Evolutionary conservation across 306 rosid species (phyloP).

Genomic region (Dalbergia cultrata): DNA sequence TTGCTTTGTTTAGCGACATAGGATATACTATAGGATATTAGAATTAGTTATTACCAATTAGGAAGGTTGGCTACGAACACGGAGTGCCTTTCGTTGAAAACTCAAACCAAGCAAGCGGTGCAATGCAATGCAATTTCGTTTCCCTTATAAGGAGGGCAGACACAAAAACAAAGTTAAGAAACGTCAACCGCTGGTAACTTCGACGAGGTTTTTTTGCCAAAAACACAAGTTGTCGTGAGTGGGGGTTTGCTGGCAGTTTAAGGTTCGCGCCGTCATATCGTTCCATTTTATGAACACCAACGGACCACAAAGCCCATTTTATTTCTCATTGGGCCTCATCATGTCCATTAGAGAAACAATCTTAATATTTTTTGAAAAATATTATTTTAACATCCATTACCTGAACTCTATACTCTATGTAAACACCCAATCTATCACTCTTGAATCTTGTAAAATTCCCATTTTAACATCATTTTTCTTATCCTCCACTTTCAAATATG

Average conservation of each 20-base stretch:
- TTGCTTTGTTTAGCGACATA: background rate
- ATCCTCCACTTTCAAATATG: too few species aligned
- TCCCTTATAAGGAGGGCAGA: background rate
- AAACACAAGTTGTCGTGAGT: too few species aligned
- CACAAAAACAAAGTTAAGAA: background rate
- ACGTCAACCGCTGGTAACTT: conserved; percentile 18
- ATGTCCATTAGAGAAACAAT: too few species aligned
- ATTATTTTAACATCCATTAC: too few species aligned
- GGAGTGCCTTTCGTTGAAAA: conserved; percentile 38
- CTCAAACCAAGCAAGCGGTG: background rate
- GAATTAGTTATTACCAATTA: background rate
- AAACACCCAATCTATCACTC: too few species aligned
- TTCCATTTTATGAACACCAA: too few species aligned
- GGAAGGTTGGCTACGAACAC: conserved; percentile 39
- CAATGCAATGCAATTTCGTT: background rate
- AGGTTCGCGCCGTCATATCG: conserved; percentile 28
- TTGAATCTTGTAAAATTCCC: too few species aligned
- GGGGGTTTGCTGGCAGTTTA: too few species aligned
- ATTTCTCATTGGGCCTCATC: background rate
- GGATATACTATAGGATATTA: background rate
- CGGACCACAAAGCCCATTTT: background rate
- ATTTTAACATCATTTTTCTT: too few species aligned
- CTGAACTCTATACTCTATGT: too few species aligned
- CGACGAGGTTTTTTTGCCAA: background rate
- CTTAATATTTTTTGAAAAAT: too few species aligned